Base-by-base conservation (phyloP, 257 asterid genomes). In the Solanum megistacrolobum region DNA sequence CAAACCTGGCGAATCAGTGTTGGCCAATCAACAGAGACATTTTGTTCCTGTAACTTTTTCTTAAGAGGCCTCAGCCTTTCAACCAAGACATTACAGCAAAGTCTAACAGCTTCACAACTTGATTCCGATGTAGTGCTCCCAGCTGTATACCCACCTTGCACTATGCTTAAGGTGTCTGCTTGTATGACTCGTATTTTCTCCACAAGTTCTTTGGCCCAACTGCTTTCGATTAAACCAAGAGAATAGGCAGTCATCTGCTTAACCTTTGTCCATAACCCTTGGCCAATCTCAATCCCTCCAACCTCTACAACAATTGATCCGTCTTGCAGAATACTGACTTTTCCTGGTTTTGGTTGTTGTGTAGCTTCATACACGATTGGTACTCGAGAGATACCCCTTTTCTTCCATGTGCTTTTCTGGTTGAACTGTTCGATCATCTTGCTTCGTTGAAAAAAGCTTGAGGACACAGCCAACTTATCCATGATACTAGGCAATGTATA, bases 91-190 rank as follows among this genome's bases (percentile, higher is more conserved):
- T 88, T 83, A 85, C 98, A 95, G 91, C 98, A 95, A 39, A 93
- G 85, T 88, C 94, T 91, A 82, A 90, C 96, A 12, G 98, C 98
- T 89, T 92, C 96, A 81, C 98, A 95, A 69, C 98, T 93, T 69
- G 98, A 93, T 90, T 95, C 98, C 6, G 98, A 95, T 14, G 98
- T 91, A 20, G 98, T 95, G 93, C 98, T 95, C 10, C 94, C 98
- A 11, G 92, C 92, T 6, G 98, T 95, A 71, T 86, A 41, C 68
- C 98, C 98, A 9, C 96, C 96, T 89, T 95, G 98, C 16, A 93
- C 91, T 25, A 95, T 68, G 91, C 96, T 93, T 88, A 95, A 85
- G 23, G 96, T 95, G 90, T 95, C 98, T 7, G 96, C 32, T 85
- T 95, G 98, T 48, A 95, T 86, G 23, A 95, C 95, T 87, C 98